Base-by-base conservation (phyloP, 2,329 filamentous ascomycete species). In the Graphilbum sp. region DNA sequence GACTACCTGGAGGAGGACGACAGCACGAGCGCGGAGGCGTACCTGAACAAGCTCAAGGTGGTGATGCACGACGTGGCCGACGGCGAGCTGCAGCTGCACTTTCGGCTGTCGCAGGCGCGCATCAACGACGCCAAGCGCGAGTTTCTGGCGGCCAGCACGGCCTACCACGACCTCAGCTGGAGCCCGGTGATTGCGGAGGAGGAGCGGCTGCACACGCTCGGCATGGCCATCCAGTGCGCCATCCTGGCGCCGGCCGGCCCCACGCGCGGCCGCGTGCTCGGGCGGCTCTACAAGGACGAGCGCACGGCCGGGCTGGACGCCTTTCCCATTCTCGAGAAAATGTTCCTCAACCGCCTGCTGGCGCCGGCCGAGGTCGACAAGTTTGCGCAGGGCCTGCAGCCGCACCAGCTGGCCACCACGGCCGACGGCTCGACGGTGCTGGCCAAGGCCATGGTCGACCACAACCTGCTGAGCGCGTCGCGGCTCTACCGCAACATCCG, bases 1-100 rank as follows among this genome's bases (percentile, higher is more conserved):
- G 81, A 92, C 63, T 92, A 90, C 55, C 72, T 98, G 44, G 88
- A 98, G 62, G 84, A 87, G 35, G 88, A 94, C 54, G 87, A 96
- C 60, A 80, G 84, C 9, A 85, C 79, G 1, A 69, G 72, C 27
- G 90, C 90, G 32, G 85, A 92, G 54, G 73, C 71, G 31, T 93
- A 87, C 54, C 69, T 98, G 50, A 95, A 95, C 67, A 87, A 88
- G 58, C 80, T 93, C 57, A 96, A 95, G 62, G 88, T 90, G 53
- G 69, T 95, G 47, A 85, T 94, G 54, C 75, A 83, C 62, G 77
- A 72, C 45, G 75, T 94, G 24, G 61, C 69, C 23, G 76, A 94
- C 54, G 71, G 76, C 30, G 72, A 80, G 43, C 67, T 88, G 34
- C 75, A 75, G 48, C 66, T 96, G 36, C 79, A 88, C 58, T 98